Conservation (phyloP, 2,329 filamentous ascomycete genomes). For the Leptographium galeiforme region DNA sequence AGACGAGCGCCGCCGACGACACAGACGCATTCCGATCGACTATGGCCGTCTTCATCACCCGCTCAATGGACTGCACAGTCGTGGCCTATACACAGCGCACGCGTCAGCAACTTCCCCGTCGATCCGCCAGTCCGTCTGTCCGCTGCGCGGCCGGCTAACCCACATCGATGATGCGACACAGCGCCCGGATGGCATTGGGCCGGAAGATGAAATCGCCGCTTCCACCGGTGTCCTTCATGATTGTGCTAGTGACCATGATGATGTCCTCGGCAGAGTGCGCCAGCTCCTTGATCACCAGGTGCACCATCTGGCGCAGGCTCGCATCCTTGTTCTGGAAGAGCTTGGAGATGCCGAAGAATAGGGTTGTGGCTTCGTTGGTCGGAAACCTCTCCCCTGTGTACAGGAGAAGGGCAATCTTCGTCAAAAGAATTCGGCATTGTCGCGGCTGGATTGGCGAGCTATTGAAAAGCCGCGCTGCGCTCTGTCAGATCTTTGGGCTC, state of each 20-base stretch:
- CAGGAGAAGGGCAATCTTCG: slow-evolving; percentile 90
- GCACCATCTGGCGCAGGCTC: slow-evolving; percentile 95
- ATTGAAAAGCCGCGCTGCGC: slow-evolving; percentile 87
- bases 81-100: slow-evolving; percentile 49
- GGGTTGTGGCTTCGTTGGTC: slow-evolving; percentile 89
- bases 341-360: slow-evolving; percentile 99
- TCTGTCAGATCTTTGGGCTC: background rate
- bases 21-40: slow-evolving; percentile 98
- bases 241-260: slow-evolving; percentile 98
- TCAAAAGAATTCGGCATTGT: slow-evolving; percentile 93
- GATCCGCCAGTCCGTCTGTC: too few relatives aligned
- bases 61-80: slow-evolving; percentile 93
- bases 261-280: slow-evolving; percentile 93
- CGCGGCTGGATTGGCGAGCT: slow-evolving; percentile 90
- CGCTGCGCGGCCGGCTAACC: background rate
- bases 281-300: slow-evolving; percentile 95
- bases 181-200: slow-evolving; percentile 86
- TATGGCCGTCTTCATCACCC: slow-evolving; percentile 97
- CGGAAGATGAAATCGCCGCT: slow-evolving; percentile 88
- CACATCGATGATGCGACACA: slow-evolving; percentile 84
- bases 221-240: slow-evolving; percentile 98
- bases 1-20: slow-evolving; percentile 88
- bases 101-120: background rate
- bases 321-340: slow-evolving; percentile 99
- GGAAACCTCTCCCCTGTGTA: slow-evolving; percentile 97